Base-by-base conservation (phyloP, 164 flowering plant genomes). In the Umbilicus rupestris region DNA sequence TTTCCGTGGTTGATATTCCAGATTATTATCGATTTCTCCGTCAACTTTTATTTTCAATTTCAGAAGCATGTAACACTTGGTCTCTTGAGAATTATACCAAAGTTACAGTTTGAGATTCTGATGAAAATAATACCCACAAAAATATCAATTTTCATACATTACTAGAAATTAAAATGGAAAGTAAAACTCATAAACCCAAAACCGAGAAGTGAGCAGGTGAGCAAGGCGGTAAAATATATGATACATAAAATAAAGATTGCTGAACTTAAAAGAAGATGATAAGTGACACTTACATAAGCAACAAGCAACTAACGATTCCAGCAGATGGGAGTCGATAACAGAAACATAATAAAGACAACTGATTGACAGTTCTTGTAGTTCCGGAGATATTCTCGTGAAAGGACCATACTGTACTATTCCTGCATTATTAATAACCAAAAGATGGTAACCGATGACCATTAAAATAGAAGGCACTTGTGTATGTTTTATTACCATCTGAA, bases 281-380 rank as follows among this genome's bases (percentile, higher is more conserved):
- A 50, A 11, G 24, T 7, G 66, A 29, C 73, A 80, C 98, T 86
- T 75, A 93, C 97, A 73, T 37, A 89, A 72, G 81, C 96, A 89
- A 73, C 94, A 88, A 49, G 69, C 72, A 41, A 81, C 83, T 47
- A 95, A 65, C 44, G 97, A 83, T 75, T 77, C 76, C 26, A 95
- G 80, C 60, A 92, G 68, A 33, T 14, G 41, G 15, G 82, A 44
- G 60, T 83, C 81, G 80, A 92, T 49, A 71, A 68, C 69, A 62
- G 94, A 75, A 79, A 87, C 85, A 60, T 89, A 92, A 69, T 79
- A 89, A 31, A 92, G 79, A 79, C 88, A 87, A 75, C 82, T 85
- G 35, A 89, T 17, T 16, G 94, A 78, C 59, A 88, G 81, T 68
- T 91, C 97, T 72, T 95, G 90, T 68, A 80, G 78, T 58, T 88